Percentiles rank a stretch among this genome's conserved stretches.
phyloP scores from a whole-genome alignment of 2,329 filamentous ascomycete genomes.

The Diaporthe longicolla region DNA sequence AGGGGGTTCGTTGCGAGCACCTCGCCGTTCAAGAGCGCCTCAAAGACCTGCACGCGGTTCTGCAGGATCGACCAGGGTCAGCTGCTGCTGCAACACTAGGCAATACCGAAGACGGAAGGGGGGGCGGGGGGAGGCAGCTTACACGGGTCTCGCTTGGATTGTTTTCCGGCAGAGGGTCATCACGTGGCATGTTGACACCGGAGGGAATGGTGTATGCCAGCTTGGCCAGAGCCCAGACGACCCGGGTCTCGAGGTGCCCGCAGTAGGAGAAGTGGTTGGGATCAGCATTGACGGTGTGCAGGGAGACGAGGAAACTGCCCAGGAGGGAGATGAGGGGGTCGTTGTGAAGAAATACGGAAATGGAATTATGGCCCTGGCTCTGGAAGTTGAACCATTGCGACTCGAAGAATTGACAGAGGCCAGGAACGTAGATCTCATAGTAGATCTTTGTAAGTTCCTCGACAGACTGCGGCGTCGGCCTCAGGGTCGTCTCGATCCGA shows the following conservation, averaged over 20 bases:
- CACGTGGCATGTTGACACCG: slow-evolving; percentile 52
- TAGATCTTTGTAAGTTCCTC: slow-evolving; percentile 81
- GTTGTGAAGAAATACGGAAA: slow-evolving; percentile 65
- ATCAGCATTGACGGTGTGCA: slow-evolving; percentile 65
- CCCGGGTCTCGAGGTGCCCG: slow-evolving; percentile 67
- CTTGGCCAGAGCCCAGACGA: slow-evolving; percentile 72
- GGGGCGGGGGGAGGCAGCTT: not conserved
- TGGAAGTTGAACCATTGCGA: slow-evolving; percentile 82
- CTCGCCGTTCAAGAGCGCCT: slow-evolving; percentile 81
- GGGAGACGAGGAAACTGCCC: slow-evolving; percentile 72
- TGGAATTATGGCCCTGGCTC: slow-evolving; percentile 57
- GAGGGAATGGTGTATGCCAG: slow-evolving; percentile 60
- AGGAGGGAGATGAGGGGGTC: slow-evolving; percentile 75
- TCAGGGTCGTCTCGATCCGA: slow-evolving; percentile 66
- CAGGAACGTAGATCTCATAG: slow-evolving; percentile 79
- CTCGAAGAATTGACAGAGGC: slow-evolving; percentile 83
- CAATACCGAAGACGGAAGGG: too few relatives aligned
- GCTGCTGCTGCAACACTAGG: not conserved
- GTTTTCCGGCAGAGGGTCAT: slow-evolving; percentile 65
- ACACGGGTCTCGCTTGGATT: slow-evolving; percentile 72
- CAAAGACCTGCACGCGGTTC: slow-evolving; percentile 81
- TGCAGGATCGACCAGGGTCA: not conserved
- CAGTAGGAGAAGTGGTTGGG: slow-evolving; percentile 67
- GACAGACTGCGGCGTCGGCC: slow-evolving; percentile 64
- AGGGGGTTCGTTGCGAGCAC: slow-evolving; percentile 72